A percentile compares a stretch with the other conserved stretches of the same genome.
Evolutionary conservation across 2,329 filamentous ascomycete genomes (phyloP).

Genomic region (Sporothrix mexicana): DNA sequence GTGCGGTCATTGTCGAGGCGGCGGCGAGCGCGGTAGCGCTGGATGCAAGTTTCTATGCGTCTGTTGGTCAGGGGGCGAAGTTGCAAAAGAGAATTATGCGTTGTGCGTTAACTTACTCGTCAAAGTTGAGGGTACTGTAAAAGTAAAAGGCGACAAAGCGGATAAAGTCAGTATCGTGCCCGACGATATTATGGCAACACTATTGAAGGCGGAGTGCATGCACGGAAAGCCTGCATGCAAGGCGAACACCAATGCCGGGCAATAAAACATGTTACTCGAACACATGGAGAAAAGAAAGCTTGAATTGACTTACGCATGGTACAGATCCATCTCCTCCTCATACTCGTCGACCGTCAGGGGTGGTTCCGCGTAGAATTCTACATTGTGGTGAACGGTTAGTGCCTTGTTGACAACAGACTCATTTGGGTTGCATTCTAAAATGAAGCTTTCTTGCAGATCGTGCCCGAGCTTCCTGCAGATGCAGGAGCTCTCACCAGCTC

Average conservation of each 20-base stretch:
- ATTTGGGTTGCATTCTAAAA: neutral
- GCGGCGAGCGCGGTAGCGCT: slow-evolving; percentile 77
- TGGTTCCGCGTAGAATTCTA: slow-evolving; percentile 77
- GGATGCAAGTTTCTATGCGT: slow-evolving; percentile 84
- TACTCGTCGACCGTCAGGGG: slow-evolving; percentile 75
- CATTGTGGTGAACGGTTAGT: neutral
- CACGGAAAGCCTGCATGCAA: slow-evolving; percentile 10
- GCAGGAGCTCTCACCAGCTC: neutral
- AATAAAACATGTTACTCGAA: neutral
- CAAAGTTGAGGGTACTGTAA: slow-evolving; percentile 32
- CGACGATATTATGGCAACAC: neutral
- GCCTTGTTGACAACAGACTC: neutral
- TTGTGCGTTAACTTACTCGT: slow-evolving; percentile 50
- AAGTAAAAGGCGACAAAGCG: neutral
- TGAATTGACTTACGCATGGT: slow-evolving; percentile 60
- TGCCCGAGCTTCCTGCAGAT: slow-evolving; percentile 3
- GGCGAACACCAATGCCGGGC: slow-evolving; percentile 1
- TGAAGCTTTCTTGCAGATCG: neutral
- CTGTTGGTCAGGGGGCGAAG: slow-evolving; percentile 47
- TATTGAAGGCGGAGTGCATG: neutral
- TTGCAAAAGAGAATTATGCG: slow-evolving; percentile 28
- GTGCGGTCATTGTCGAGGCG: slow-evolving; percentile 69
- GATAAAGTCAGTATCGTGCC: slow-evolving; percentile 14
- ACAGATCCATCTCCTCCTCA: slow-evolving; percentile 69
- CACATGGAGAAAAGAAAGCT: neutral